Evolutionary conservation across 2,329 filamentous ascomycete genomes (phyloP), one percentile per base, ranked within the genome.

Genomic region (Colletotrichum truncatum): DNA sequence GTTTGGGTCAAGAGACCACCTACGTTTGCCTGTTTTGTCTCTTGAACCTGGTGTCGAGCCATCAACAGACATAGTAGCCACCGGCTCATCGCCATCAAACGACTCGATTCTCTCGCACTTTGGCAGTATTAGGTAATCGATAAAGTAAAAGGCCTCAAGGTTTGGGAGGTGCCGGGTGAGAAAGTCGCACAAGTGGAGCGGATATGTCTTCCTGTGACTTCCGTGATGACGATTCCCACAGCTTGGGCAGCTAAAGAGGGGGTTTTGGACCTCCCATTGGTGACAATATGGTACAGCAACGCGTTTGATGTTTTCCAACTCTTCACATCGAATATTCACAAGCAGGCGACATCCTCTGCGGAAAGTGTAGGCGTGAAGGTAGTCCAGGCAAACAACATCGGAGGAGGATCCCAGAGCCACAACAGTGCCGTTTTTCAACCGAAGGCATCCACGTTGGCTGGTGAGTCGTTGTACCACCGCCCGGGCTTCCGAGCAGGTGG

Each of bases 101-200:
- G n/a, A n/a, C n/a, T n/a, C n/a, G n/a, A n/a, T n/a, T n/a, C n/a
- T n/a, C n/a, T n/a, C n/a, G n/a, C n/a, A n/a, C 49, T 75, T 76
- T 6, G 75, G 75, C 9, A 80, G 65, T 4, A 81, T 77, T 6
- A 81, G 72, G 54, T 80, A 82, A 66, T 84, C 81, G 21, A 84
- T 71, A 46, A 84, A 78, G 64, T 80, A 83, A 43, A 84, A 81
- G 2, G 76, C 73, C 60, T 82, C 76, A 6, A 84, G 72, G 12
- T 78, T 80, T 2, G 78, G 78, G 12, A 80, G 70, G 65, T 80
- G 77, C 9, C 80, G 72, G 3, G 79, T 75, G 6, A 82, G 72
- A 30, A 84, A 81, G 51, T 82, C 78, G 68, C 81, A 83, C 1
- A 82, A 71, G 55, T 84, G 81, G 5, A 72, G 70, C 0, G 81